Percentiles rank a stretch among this genome's conserved stretches.
Evolutionary conservation across 495 filamentous ascomycete genomes (phyloP).

Genomic region (Podospora conica): DNA sequence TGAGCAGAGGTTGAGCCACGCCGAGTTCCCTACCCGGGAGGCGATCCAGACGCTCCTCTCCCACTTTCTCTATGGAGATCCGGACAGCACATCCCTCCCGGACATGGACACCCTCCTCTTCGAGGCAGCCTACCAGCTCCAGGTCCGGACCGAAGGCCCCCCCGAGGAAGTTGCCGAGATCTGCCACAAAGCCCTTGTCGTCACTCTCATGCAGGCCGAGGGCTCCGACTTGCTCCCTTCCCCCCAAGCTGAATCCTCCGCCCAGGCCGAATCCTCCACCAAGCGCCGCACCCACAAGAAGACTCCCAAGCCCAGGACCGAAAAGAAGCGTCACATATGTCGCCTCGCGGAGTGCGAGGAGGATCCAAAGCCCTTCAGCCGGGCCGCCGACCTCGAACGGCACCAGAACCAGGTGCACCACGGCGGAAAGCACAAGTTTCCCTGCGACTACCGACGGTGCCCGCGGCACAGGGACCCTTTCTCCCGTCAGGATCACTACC

Average conservation of each 20-base stretch:
- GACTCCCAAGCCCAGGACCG: background rate
- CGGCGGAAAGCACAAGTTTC: slow-evolving; percentile 27
- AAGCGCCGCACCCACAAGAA: background rate
- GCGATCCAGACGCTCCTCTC: slow-evolving; percentile 4
- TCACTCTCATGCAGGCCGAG: background rate
- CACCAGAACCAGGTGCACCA: slow-evolving; percentile 39
- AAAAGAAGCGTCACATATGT: slow-evolving; percentile 24
- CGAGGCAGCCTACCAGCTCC: slow-evolving; percentile 22
- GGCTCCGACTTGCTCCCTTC: background rate
- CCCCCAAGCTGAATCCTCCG: background rate
- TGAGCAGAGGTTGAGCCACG: background rate
- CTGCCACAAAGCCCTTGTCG: background rate
- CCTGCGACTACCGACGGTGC: slow-evolving; percentile 40
- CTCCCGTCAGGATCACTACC: slow-evolving; percentile 39
- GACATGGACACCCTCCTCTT: slow-evolving; percentile 3
- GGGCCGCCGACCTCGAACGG: slow-evolving; percentile 44
- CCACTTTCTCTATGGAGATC: background rate
- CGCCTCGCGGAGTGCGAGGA: slow-evolving; percentile 25
- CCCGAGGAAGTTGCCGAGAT: background rate
- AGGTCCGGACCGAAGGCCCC: background rate
- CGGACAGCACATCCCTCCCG: background rate
- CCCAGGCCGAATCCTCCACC: background rate
- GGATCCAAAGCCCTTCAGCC: slow-evolving; percentile 27
- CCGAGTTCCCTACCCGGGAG: background rate
- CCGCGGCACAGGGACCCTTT: slow-evolving; percentile 32